These are phyloP conservation scores for Mollisia scopiformis DNA, from an alignment of 2,329 filamentous ascomycete species.

Conservation along the genomic window DNA sequence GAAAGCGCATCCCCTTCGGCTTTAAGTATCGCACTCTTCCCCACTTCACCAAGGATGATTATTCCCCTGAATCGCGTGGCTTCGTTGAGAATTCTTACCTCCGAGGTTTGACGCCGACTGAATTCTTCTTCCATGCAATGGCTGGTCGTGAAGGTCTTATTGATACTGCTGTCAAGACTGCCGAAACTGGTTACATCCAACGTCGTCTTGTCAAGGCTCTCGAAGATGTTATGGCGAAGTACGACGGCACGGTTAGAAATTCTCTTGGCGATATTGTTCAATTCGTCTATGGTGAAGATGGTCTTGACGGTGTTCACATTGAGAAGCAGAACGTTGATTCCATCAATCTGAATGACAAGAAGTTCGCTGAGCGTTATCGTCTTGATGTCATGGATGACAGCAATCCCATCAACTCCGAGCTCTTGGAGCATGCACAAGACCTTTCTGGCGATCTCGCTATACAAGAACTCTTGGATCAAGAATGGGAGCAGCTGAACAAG, in stretches of 20 bases:
- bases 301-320: constrained; percentile 89
- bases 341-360: constrained; percentile 76
- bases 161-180: constrained; percentile 98
- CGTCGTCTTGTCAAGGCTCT: constrained; percentile 97
- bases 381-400: constrained; percentile 80
- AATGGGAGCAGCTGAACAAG: constrained; percentile 78
- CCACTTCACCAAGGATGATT: constrained; percentile 99
- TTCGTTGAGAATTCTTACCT: constrained; percentile 99
- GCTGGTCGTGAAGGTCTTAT: constrained; percentile 99
- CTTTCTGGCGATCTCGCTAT: constrained; percentile 86
- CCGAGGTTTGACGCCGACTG: constrained; percentile 88
- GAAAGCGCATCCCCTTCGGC: constrained; percentile 97
- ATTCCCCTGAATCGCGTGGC: constrained; percentile 93
- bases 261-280: constrained; percentile 96
- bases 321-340: constrained; percentile 91
- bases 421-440: constrained; percentile 84
- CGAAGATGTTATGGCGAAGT: constrained; percentile 96
- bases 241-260: constrained; percentile 96
- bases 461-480: constrained; percentile 83
- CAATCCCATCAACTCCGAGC: constrained; percentile 63
- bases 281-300: constrained; percentile 97
- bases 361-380: constrained; percentile 81
- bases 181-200: constrained; percentile 98
- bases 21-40: constrained; percentile 98
- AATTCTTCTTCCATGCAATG: constrained; percentile 99